A percentile compares a stretch with the other conserved stretches of the same genome.
These are phyloP conservation scores for Davidsoniella neocaledoniae DNA, from an alignment of 2,329 filamentous ascomycete species.

Conservation along the genomic window DNA sequence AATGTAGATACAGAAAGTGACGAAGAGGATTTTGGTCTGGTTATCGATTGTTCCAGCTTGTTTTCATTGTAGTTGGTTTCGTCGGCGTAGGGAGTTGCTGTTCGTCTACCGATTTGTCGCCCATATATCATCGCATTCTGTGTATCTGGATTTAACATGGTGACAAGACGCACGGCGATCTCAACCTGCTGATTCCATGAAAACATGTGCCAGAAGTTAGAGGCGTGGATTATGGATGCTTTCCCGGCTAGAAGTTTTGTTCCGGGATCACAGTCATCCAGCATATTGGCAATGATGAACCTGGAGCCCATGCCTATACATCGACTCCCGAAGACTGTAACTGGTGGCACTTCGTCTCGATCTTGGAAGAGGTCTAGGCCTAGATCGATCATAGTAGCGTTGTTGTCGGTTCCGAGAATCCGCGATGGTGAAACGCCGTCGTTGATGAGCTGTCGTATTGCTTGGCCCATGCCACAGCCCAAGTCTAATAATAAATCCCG, in stretches of 20 bases:
- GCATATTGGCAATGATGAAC: conserved; percentile 35
- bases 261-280: conserved; percentile 24
- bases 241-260: conserved; percentile 22
- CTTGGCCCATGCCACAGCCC: conserved; percentile 34
- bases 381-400: conserved; percentile 34
- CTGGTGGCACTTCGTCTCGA: conserved; percentile 13
- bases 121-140: conserved; percentile 32
- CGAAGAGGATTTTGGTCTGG: neutral
- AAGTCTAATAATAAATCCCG: conserved; percentile 29
- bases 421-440: conserved; percentile 32
- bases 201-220: conserved; percentile 34
- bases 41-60: neutral
- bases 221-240: conserved; percentile 32
- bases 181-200: conserved; percentile 29
- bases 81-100: conserved; percentile 4
- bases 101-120: conserved; percentile 28
- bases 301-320: conserved; percentile 24
- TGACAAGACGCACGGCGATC: conserved; percentile 27
- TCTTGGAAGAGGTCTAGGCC: conserved; percentile 50
- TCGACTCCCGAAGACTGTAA: neutral
- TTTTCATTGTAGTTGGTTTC: neutral
- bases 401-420: conserved; percentile 33
- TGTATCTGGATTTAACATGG: conserved; percentile 28
- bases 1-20: conserved; percentile 5
- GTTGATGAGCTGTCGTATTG: conserved; percentile 30